Conservation (phyloP, 768 basidiomycete genomes). For the Candolleomyces efflorescens region DNA sequence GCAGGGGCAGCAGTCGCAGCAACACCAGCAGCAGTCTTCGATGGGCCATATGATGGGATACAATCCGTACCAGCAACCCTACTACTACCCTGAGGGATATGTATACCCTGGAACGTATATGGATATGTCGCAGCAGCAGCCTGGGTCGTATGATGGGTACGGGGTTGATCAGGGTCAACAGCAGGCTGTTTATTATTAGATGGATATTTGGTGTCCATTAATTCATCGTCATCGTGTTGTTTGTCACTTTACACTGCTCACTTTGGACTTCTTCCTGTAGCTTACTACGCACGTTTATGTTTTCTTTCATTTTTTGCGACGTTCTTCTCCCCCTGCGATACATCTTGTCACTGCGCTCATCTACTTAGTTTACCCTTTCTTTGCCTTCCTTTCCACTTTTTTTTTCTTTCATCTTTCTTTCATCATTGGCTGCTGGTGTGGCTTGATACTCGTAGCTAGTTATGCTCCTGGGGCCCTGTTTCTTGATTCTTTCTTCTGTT, state of each 20-base stretch:
- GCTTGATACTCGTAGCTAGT: too few relatives aligned
- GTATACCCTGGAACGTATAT: slow-evolving; percentile 56
- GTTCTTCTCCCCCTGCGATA: too few relatives aligned
- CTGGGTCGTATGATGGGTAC: slow-evolving; percentile 66
- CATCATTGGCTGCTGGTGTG: too few relatives aligned
- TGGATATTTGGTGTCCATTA: not conserved
- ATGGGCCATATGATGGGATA: slow-evolving; percentile 45
- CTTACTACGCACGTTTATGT: too few relatives aligned
- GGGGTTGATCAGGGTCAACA: slow-evolving; percentile 46
- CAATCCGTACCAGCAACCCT: slow-evolving; percentile 55
- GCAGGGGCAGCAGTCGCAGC: slow-evolving; percentile 14
- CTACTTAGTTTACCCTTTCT: too few relatives aligned
- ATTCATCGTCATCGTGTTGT: not conserved
- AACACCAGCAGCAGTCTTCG: slow-evolving; percentile 2
- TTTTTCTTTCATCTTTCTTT: too few relatives aligned
- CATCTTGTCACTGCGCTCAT: too few relatives aligned
- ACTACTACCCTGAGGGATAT: slow-evolving; percentile 72
- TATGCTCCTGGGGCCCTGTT: too few relatives aligned
- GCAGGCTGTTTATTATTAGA: slow-evolving; percentile 60
- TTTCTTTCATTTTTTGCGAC: too few relatives aligned
- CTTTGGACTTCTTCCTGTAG: not conserved
- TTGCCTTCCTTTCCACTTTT: too few relatives aligned
- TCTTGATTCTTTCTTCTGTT: too few relatives aligned
- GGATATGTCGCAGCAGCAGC: slow-evolving; percentile 63
- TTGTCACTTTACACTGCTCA: not conserved